Conservation (phyloP, 2,329 filamentous ascomycete genomes). For the Aureobasidium sp. region DNA sequence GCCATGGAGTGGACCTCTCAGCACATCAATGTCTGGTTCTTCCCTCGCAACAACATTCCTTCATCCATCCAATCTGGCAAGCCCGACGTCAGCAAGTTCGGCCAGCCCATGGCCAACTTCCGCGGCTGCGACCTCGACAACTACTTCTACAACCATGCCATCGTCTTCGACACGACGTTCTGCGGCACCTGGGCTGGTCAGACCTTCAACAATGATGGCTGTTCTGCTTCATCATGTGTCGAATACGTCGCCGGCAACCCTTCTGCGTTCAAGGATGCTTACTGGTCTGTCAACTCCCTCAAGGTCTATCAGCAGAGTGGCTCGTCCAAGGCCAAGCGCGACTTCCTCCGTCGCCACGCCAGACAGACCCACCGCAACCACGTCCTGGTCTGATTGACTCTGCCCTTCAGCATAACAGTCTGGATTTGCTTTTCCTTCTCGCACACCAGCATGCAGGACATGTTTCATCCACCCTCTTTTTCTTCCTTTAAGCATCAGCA, state of each 20-base stretch:
- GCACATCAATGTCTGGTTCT: conserved; percentile 75
- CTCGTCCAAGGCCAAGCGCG: conserved; percentile 10
- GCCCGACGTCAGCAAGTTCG: conserved; percentile 55
- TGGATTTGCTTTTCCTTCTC: not conserved
- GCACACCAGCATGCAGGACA: conserved; percentile 1
- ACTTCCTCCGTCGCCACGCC: conserved; percentile 11
- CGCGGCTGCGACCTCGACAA: conserved; percentile 32
- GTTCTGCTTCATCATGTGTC: conserved; percentile 18
- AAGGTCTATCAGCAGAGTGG: conserved; percentile 20
- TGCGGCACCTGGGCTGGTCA: conserved; percentile 26
- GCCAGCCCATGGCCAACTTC: conserved; percentile 54
- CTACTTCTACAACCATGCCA: conserved; percentile 31
- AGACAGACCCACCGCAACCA: conserved; percentile 8
- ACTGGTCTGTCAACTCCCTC: conserved; percentile 22
- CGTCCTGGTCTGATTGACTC: not conserved
- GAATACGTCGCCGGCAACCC: conserved; percentile 22
- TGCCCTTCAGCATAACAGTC: not conserved
- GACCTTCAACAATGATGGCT: conserved; percentile 16
- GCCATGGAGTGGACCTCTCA: conserved; percentile 58
- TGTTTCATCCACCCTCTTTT: not conserved
- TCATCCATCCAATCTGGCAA: conserved; percentile 43
- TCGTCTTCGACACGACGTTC: conserved; percentile 59
- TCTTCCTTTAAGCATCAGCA: not conserved
- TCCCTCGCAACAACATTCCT: conserved; percentile 59
- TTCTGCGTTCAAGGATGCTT: conserved; percentile 20